phyloP scores from a whole-genome alignment of 805 yeast genomes.

The Candida boleticola region DNA sequence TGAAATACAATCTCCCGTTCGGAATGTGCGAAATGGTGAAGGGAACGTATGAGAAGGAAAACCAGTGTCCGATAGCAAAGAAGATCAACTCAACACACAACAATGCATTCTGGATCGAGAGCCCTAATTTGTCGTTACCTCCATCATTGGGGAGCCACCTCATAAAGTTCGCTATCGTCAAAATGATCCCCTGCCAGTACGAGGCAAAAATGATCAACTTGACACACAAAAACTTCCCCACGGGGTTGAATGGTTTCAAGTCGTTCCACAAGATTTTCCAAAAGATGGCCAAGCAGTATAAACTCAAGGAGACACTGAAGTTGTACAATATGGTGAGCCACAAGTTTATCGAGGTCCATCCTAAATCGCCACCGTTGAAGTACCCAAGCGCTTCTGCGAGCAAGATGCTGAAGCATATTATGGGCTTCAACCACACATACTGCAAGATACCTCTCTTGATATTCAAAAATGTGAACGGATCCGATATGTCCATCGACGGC shows the following conservation, averaged over 20 bases:
- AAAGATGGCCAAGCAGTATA: constrained; percentile 83
- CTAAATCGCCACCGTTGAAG: constrained; percentile 51
- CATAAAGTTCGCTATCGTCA: constrained; percentile 51
- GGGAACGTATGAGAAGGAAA: constrained; percentile 76
- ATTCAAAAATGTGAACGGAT: constrained; percentile 72
- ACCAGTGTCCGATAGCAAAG: constrained; percentile 87
- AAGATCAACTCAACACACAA: constrained; percentile 81
- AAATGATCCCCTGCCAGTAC: constrained; percentile 88
- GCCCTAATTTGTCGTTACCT: constrained; percentile 39
- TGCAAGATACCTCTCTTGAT: constrained; percentile 87
- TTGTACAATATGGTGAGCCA: constrained; percentile 75
- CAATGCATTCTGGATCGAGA: constrained; percentile 70
- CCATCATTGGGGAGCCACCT: constrained; percentile 40
- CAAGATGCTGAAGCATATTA: constrained; percentile 59
- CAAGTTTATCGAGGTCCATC: constrained; percentile 50
- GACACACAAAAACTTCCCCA: constrained; percentile 91
- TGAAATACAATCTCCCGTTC: constrained; percentile 61
- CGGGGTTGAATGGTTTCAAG: constrained; percentile 75
- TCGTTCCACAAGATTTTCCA: constrained; percentile 89
- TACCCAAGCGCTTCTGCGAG: constrained; percentile 46
- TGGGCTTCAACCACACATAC: constrained; percentile 92
- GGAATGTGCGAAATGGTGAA: constrained; percentile 63
- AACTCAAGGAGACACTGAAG: constrained; percentile 72
- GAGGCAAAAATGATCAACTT: constrained; percentile 93
- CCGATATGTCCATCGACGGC: constrained; percentile 73